phyloP scores from a whole-genome alignment of 352 stramenopile genomes.

The Phytopythium chamaehyphon region DNA sequence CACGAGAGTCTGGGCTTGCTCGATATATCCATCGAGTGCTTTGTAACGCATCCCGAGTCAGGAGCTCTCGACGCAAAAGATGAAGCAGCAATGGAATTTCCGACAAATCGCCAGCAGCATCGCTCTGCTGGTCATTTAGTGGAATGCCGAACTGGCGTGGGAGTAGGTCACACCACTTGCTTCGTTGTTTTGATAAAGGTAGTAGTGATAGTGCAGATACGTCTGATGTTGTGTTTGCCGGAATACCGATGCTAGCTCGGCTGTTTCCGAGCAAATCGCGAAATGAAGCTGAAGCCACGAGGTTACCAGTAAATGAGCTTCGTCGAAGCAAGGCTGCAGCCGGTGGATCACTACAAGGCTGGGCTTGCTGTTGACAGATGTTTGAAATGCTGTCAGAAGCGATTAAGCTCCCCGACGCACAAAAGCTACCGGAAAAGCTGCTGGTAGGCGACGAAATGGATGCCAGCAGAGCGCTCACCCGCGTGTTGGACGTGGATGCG shows the following conservation, averaged over 20 bases:
- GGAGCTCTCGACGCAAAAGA: constrained; percentile 51
- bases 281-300: constrained; percentile 5
- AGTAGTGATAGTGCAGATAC: background rate
- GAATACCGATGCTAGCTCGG: background rate
- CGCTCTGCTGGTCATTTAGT: constrained; percentile 12
- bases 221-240: too few relatives aligned
- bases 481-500: background rate
- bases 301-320: constrained; percentile 5
- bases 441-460: constrained; percentile 10
- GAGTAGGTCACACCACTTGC: background rate
- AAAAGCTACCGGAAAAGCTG: background rate
- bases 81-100: constrained; percentile 40
- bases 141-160: constrained; percentile 44
- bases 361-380: too few relatives aligned
- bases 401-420: too few relatives aligned
- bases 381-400: too few relatives aligned
- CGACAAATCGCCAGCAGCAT: constrained; percentile 12
- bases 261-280: constrained; percentile 3
- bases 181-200: too few relatives aligned
- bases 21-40: constrained; percentile 59
- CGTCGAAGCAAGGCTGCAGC: background rate
- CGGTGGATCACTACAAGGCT: too few relatives aligned
- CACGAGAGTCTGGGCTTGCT: constrained; percentile 37
- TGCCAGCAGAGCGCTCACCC: constrained; percentile 12
- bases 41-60: constrained; percentile 32